phyloP scores from a whole-genome alignment of 163 green algal genomes.

The Volvox carteri region DNA sequence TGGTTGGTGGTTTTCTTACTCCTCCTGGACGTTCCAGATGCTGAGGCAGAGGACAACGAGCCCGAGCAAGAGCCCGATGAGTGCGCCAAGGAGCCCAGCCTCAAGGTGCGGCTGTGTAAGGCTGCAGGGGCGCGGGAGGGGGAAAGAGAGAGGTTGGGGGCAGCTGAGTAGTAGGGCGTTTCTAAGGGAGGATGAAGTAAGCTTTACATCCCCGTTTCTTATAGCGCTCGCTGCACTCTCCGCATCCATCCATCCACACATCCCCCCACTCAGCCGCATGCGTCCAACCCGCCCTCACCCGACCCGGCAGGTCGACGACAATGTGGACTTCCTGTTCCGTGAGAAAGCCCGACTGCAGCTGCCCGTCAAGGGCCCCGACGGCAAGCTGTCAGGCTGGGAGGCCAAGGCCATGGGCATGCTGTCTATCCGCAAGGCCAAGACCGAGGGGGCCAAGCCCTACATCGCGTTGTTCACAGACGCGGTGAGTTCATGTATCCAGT shows the following conservation, averaged over 20 bases:
- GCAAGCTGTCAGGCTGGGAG: conserved; percentile 27
- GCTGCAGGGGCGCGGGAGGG: no score
- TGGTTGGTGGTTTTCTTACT: no score
- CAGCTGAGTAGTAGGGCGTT: no score
- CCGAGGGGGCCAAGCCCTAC: conserved; percentile 42
- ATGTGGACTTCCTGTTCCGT: conserved; percentile 57
- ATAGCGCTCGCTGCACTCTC: no score
- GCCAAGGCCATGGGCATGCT: conserved; percentile 33
- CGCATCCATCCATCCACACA: no score
- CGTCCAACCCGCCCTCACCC: no score
- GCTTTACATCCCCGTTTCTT: no score
- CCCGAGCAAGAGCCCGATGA: conserved; percentile 45
- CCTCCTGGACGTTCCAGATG: no score
- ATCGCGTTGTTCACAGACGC: conserved; percentile 50
- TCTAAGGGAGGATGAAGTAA: no score
- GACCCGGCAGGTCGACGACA: conserved; percentile 58
- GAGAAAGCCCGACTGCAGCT: conserved; percentile 46
- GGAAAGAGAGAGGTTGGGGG: no score
- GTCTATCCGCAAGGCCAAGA: conserved; percentile 40
- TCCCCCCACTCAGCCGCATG: no score
- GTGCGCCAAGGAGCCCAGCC: conserved; percentile 53
- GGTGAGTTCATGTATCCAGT: no score
- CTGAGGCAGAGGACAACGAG: conserved; percentile 28
- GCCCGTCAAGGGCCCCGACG: conserved; percentile 12
- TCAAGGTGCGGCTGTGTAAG: background rate